phyloP scores from a whole-genome alignment of 768 basidiomycete genomes.

The Boletus sp. region DNA sequence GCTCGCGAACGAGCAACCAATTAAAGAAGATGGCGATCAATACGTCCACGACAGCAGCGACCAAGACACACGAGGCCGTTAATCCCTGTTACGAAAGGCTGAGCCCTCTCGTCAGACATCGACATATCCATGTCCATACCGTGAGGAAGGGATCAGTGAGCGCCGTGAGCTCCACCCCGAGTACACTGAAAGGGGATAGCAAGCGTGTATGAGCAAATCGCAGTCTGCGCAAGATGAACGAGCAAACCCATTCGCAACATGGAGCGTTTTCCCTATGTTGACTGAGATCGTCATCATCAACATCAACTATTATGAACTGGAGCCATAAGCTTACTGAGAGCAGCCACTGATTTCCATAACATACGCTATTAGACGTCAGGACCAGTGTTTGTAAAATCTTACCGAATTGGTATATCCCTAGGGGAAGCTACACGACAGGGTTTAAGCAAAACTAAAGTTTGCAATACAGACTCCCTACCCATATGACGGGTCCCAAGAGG shows the following conservation, averaged over 20 bases:
- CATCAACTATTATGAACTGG: too few relatives aligned
- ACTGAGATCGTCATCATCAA: background rate
- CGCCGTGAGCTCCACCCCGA: background rate
- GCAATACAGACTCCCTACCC: background rate
- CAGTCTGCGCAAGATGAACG: background rate
- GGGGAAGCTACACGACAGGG: background rate
- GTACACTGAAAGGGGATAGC: background rate
- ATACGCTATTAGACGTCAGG: background rate
- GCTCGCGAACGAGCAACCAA: background rate
- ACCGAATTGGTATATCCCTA: background rate
- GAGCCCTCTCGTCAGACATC: background rate
- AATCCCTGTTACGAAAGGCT: background rate
- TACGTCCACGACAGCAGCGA: background rate
- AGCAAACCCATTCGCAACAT: background rate
- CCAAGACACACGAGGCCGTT: background rate
- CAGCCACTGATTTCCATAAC: background rate
- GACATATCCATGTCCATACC: background rate
- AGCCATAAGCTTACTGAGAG: background rate
- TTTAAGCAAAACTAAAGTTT: background rate
- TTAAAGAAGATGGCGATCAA: background rate
- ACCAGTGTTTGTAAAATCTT: background rate
- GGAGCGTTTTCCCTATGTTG: background rate
- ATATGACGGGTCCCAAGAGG: background rate
- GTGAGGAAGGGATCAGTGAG: background rate
- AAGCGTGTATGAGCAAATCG: background rate